Evolutionary conservation across 2,329 filamentous ascomycete genomes (phyloP), one percentile per base, ranked within the genome.

Genomic region (Colletotrichum australisinense): DNA sequence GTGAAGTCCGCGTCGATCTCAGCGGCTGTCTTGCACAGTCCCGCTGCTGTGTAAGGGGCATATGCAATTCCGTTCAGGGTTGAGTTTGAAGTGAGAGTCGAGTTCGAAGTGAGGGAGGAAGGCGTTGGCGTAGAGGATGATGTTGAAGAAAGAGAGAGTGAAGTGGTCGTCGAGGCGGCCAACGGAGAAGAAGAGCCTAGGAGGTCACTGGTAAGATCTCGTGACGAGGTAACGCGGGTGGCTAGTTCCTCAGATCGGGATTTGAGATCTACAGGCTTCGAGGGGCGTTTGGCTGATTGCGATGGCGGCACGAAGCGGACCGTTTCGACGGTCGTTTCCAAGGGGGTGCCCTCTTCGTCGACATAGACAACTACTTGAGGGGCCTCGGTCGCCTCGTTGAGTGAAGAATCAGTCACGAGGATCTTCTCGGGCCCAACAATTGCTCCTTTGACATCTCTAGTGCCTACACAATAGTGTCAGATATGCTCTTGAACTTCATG

Each of bases 1-100:
- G 84, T 83, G 76, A 97, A 89, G 78, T 97, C 94, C 24, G 83
- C 79, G 73, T 89, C 85, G 64, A 97, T 87, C 76, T 94, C 85
- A 1, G 85, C 83, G 66, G 87, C 84, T 6, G 88, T 85, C 81
- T 96, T 97, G 88, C 94, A 97, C 69, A 83, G 83, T 35, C 88
- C 85, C 72, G 89, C 86, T 14, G 80, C 80, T 30, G 84, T 85
- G 80, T 88, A 88, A 0, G 86, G 86, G 1, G 86, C 85, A 76
- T 88, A 88, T 2, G 86, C 84, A 35, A 89, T 78, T 5, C 86
- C 86, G 38, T 84, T 82, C 22, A 74, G 63, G 26, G 8, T 67
- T n/a, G 32, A 49, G 35, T 58, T 60, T 8, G 62, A 58, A 26
- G 71, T 28, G 24, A 46, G 22, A 30, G 38, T 52, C 24, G 60